phyloP scores from a whole-genome alignment of 345 rosid species.

The Rhizophora mangle region DNA sequence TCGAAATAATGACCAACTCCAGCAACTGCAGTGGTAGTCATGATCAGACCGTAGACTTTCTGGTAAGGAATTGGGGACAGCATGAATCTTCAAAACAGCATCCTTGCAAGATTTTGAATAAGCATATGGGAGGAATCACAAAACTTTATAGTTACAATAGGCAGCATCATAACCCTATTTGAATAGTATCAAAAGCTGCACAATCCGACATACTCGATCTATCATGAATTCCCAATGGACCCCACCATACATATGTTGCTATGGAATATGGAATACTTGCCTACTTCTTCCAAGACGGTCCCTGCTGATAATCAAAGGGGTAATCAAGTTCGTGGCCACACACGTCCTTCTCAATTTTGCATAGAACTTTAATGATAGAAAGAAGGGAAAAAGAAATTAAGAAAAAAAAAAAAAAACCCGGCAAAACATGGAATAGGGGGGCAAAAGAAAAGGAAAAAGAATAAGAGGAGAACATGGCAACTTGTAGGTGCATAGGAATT shows the following conservation, averaged over 20 bases:
- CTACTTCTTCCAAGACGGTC: constrained; percentile 4
- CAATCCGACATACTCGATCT: constrained; percentile 3
- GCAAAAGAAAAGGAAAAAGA: not conserved
- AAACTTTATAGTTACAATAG: not conserved
- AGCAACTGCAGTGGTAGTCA: constrained; percentile 8
- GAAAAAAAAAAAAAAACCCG: not conserved
- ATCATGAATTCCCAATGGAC: not conserved
- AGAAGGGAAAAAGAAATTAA: not conserved
- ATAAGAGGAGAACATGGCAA: too few species aligned
- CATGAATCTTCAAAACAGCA: constrained; percentile 29
- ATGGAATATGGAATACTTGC: not conserved
- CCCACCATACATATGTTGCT: not conserved
- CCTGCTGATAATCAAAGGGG: not conserved
- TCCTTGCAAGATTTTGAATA: constrained; percentile 9
- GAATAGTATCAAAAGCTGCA: constrained; percentile 1
- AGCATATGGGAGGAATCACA: not conserved
- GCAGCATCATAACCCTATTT: not conserved
- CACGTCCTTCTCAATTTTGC: not conserved
- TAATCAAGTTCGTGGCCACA: not conserved
- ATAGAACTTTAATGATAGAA: not conserved
- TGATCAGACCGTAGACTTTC: constrained; percentile 19
- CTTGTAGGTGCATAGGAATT: too few species aligned
- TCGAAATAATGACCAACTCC: not conserved
- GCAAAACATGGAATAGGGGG: not conserved
- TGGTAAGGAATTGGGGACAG: constrained; percentile 14